Evolutionary conservation across 768 basidiomycete species (phyloP), one percentile per base, ranked within the genome.

Genomic region (Pisolithus tinctorius): DNA sequence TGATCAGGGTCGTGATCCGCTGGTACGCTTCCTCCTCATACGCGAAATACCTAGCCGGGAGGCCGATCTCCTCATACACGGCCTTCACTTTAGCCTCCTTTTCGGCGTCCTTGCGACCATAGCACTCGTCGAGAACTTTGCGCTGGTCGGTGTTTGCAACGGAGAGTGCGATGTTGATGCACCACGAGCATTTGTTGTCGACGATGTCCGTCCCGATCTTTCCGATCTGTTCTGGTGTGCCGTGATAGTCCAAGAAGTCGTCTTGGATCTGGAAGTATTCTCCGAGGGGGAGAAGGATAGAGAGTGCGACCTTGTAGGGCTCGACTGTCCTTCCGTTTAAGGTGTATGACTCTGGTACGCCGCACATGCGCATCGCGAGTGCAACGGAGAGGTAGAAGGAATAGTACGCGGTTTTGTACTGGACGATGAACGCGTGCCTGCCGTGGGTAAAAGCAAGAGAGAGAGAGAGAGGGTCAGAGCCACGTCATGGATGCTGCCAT

Each of bases 191-290:
- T 73, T 99, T 99, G 82, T 97, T 97, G 71, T 99, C 95, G 52
- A 97, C 68, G 62, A 99, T 99, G 67, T 98, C 96, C 14, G 95
- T 98, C 20, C 95, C 96, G 53, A 99, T 83, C 73, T 99, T 98
- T 44, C 95, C 95, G 47, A 97, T 87, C 59, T 87, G 78, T 69
- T 93, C 93, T 0, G 93, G 91, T 7, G 88, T 80, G 4, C 86
- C 93, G 17, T 88, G 84, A 65, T 82, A 96, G 69, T 99, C 96
- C 60, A 98, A 81, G 71, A 85, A 97, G 71, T 98, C 95, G 65
- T 98, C 95, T 70, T 99, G 95, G 53, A 95, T 79, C 71, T 99
- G 95, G 83, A 98, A 98, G 72, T 98, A 99, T 69, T 96, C 93
- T 45, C 95, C 95, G 51, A 98, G 78, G 4, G 90, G 90, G 49